phyloP scores from a whole-genome alignment of 305 asterid genomes.

The Solanum chacoense region DNA sequence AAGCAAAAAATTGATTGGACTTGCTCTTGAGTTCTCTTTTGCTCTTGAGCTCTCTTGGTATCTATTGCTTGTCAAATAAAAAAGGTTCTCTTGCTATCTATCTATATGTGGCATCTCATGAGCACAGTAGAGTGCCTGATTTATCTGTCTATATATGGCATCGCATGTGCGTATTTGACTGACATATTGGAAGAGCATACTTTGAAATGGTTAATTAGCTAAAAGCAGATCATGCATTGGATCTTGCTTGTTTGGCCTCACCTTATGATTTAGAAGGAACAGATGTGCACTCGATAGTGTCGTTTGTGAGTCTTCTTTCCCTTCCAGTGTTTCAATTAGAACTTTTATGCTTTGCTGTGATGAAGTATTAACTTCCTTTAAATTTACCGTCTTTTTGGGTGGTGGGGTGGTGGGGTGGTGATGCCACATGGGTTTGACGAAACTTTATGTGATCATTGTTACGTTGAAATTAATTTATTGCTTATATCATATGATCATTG shows the following conservation, averaged over 20 bases:
- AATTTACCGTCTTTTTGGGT: background rate
- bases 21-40: no score
- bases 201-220: conserved; percentile 87
- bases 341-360: background rate
- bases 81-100: background rate
- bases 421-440: background rate
- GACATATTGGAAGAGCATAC: conserved; percentile 81
- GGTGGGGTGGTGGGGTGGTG: background rate
- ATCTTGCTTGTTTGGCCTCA: conserved; percentile 63
- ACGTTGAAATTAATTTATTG: background rate
- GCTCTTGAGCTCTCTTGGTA: background rate
- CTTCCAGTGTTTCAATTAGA: background rate
- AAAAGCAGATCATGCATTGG: conserved; percentile 88
- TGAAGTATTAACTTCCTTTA: background rate
- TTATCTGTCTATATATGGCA: conserved; percentile 10
- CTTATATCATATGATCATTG: background rate
- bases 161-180: conserved; percentile 14
- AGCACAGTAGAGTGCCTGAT: background rate
- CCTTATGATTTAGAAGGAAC: conserved; percentile 86
- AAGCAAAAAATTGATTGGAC: no score
- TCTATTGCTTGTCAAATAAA: background rate
- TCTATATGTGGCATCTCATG: background rate
- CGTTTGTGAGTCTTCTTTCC: conserved; percentile 52
- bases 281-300: conserved; percentile 79
- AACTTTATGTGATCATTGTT: background rate